Evolutionary conservation across 805 yeast genomes (phyloP).

Genomic region (Starmera amethionina): DNA sequence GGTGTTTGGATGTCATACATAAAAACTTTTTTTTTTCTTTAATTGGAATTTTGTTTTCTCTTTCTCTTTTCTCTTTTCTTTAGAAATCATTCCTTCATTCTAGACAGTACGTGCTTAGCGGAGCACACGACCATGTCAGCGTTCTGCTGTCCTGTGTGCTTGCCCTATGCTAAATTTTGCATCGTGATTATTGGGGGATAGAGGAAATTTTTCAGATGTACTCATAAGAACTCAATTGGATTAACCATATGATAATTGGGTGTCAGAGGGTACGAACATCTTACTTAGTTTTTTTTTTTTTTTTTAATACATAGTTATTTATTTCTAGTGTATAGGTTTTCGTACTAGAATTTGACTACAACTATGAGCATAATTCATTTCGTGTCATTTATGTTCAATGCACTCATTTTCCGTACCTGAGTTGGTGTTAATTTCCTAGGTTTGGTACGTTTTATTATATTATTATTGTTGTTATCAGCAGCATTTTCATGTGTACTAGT

Average conservation of each 20-base stretch:
- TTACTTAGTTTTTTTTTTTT: background rate
- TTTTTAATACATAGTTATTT: background rate
- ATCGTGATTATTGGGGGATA: conserved; percentile 17
- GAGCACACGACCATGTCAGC: background rate
- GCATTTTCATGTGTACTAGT: background rate
- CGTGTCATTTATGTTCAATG: conserved; percentile 1
- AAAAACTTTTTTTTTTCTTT: conserved; percentile 3
- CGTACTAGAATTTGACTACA: background rate
- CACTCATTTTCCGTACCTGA: conserved; percentile 15
- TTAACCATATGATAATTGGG: conserved; percentile 16
- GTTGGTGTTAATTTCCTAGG: conserved; percentile 17
- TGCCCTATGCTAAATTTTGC: conserved; percentile 4
- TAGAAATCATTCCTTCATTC: conserved; percentile 58
- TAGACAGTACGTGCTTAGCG: conserved; percentile 50
- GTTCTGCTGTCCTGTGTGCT: background rate
- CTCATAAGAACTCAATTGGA: conserved; percentile 9
- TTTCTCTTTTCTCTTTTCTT: conserved; percentile 37
- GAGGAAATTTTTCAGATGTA: conserved; percentile 4
- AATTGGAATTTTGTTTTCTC: background rate
- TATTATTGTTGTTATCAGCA: no score
- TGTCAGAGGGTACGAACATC: conserved; percentile 21
- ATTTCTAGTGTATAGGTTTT: no score
- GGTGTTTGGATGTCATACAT: background rate
- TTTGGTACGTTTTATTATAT: background rate
- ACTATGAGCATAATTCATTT: background rate